Evolutionary conservation across 1,284 basidiomycete species (phyloP).

Genomic region (Trametes polyzona): DNA sequence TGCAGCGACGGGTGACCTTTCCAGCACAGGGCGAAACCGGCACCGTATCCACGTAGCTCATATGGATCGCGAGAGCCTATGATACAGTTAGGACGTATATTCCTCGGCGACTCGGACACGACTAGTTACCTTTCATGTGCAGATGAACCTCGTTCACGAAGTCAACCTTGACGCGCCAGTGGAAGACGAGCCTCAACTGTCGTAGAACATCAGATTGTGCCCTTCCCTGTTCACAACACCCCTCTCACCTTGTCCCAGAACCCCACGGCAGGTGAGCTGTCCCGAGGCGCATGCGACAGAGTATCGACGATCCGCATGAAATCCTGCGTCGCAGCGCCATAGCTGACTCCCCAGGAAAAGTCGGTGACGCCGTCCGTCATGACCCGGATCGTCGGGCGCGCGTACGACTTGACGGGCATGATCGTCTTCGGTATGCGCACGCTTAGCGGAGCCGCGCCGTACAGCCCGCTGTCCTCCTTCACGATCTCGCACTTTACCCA

Average conservation of each 20-base stretch:
- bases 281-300: constrained; percentile 79
- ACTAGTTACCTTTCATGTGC: constrained; percentile 78
- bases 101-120: background rate
- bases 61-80: constrained; percentile 90
- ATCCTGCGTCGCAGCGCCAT: constrained; percentile 87
- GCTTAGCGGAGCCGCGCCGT: constrained; percentile 59
- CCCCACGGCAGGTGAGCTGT: constrained; percentile 86
- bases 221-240: too few species aligned
- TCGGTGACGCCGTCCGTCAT: constrained; percentile 70
- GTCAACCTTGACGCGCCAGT: constrained; percentile 78
- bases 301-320: constrained; percentile 85
- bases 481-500: constrained; percentile 75
- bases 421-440: constrained; percentile 88
- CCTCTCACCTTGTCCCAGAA: constrained; percentile 89
- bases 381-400: constrained; percentile 74
- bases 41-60: constrained; percentile 72
- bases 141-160: constrained; percentile 81
- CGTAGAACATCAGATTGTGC: too few species aligned
- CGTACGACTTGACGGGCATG: constrained; percentile 95
- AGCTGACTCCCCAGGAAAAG: constrained; percentile 91
- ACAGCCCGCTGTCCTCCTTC: constrained; percentile 52
- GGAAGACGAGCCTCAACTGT: constrained; percentile 84
- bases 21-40: constrained; percentile 92
- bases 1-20: constrained; percentile 75
- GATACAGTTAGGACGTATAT: constrained; percentile 23